phyloP scores from a whole-genome alignment of 2,329 filamentous ascomycete genomes.

The Raffaelea albimanens region DNA sequence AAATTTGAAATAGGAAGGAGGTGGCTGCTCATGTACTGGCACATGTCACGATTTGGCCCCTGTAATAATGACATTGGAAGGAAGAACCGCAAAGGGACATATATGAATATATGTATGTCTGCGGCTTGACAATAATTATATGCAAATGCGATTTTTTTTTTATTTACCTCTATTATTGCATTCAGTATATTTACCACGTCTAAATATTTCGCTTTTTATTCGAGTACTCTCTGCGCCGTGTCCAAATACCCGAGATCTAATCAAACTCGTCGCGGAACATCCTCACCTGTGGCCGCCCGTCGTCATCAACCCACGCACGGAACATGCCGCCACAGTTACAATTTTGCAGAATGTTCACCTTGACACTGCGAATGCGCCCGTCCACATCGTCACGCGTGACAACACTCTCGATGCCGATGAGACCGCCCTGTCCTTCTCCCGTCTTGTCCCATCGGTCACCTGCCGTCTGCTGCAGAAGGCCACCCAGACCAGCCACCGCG shows the following conservation, averaged over 20 bases:
- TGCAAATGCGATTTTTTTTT: no score
- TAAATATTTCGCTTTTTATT: no score
- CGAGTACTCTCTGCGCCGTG: no score
- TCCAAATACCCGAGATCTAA: no score
- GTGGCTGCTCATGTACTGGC: no score
- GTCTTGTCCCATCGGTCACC: slow-evolving; percentile 62
- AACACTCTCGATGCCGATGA: slow-evolving; percentile 68
- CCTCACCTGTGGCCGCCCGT: slow-evolving; percentile 46
- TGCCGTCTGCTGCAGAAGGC: slow-evolving; percentile 66
- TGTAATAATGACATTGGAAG: no score
- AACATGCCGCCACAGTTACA: slow-evolving; percentile 88
- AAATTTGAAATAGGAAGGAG: not conserved
- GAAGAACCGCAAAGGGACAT: no score
- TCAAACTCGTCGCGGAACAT: slow-evolving; percentile 40
- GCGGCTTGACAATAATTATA: no score
- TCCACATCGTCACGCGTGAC: slow-evolving; percentile 34
- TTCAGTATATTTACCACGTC: no score
- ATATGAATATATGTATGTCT: no score
- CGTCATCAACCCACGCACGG: slow-evolving; percentile 62
- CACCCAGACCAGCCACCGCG: slow-evolving; percentile 58
- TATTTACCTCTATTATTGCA: no score
- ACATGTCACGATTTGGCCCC: no score
- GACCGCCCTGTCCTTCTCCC: slow-evolving; percentile 74
- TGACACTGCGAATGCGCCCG: slow-evolving; percentile 30
- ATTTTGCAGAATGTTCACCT: slow-evolving; percentile 56